Evolutionary conservation across 345 rosid species (phyloP), one percentile per base, ranked within the genome.

Genomic region (Populus simonii): DNA sequence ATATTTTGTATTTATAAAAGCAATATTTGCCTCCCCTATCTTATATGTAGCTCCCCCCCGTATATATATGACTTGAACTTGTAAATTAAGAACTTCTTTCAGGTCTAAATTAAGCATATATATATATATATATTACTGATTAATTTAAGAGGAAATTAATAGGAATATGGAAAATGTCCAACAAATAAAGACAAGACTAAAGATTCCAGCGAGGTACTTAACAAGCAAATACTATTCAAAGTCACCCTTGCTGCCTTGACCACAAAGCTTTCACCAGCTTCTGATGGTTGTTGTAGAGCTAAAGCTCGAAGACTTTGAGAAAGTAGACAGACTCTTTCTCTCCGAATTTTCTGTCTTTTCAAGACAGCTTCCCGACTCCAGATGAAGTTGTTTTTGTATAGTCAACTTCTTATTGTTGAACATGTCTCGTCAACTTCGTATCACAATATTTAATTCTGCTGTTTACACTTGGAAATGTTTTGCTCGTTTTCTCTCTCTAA

Each of bases 251-350:
- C 10, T 57, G 70, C 57, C 78, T 69, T 77, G 67, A 61, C 71
- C 71, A 20, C 59, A 15, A 62, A 35, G 10, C 33, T 68, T 59
- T 76, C 78, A 73, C 75, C 80, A 72, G 62, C 84, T 66, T 43
- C 7, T 7, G 41, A 13, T 47, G 65, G 20, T 31, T 20, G 45
- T 7, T 20, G 16, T 47, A 55, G 31, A 66, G 77, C 65, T 41
- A 78, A 12, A 47, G 29, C 71, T 13, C 11, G 5, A 1, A 18
- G 70, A 49, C 39, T 38, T 66, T 66, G 33, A 27, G 15, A 35
- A 35, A 71, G 2, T 29, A 25, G 5, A 25, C 11, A 2, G 35
- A 8, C 20, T 61, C 59, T 8, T 23, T 12, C 67, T 55, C 74
- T 68, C 22, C 4, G 49, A 47, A 69, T 17, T 20, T 75, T 66